Evolutionary conservation across 225 moss, liverwort and hornwort species (phyloP).

Genomic region (Physcomitrellopsis africana): DNA sequence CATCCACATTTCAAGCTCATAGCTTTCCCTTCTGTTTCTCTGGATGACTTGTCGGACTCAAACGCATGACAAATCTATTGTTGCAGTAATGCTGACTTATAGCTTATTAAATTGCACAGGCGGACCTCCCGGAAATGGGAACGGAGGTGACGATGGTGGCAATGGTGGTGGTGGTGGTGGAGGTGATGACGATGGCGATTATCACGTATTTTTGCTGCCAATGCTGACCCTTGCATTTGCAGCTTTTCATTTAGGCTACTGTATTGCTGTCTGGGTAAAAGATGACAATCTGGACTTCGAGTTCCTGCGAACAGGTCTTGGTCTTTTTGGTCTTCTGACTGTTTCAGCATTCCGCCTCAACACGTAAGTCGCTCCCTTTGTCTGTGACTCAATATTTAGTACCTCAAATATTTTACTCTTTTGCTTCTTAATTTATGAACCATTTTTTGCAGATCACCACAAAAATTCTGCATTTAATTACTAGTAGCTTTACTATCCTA

Average conservation of each 20-base stretch:
- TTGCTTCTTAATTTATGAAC: conserved; percentile 9
- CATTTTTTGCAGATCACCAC: not conserved
- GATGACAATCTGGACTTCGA: conserved; percentile 79
- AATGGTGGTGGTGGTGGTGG: conserved; percentile 79
- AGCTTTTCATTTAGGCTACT: conserved; percentile 84
- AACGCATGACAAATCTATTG: not conserved
- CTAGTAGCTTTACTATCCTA: conserved; percentile 8
- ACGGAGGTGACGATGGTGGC: conserved; percentile 77
- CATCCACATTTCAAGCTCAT: too few species aligned
- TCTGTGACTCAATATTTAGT: not conserved
- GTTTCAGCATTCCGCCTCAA: conserved; percentile 79
- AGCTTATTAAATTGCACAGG: conserved; percentile 36
- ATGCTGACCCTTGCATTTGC: conserved; percentile 79
- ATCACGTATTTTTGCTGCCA: conserved; percentile 78
- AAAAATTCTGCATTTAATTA: not conserved
- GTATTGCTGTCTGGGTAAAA: conserved; percentile 84
- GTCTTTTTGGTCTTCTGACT: conserved; percentile 68
- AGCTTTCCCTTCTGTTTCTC: too few species aligned
- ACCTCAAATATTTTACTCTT: conserved; percentile 6
- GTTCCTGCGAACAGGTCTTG: conserved; percentile 74
- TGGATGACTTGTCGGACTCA: too few species aligned
- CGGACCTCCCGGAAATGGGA: conserved; percentile 80
- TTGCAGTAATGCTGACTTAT: conserved; percentile 21
- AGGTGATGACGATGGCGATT: conserved; percentile 78
- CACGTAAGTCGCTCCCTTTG: conserved; percentile 55